phyloP scores from a whole-genome alignment of 495 filamentous ascomycete genomes.

The Filosporella fistucella region DNA sequence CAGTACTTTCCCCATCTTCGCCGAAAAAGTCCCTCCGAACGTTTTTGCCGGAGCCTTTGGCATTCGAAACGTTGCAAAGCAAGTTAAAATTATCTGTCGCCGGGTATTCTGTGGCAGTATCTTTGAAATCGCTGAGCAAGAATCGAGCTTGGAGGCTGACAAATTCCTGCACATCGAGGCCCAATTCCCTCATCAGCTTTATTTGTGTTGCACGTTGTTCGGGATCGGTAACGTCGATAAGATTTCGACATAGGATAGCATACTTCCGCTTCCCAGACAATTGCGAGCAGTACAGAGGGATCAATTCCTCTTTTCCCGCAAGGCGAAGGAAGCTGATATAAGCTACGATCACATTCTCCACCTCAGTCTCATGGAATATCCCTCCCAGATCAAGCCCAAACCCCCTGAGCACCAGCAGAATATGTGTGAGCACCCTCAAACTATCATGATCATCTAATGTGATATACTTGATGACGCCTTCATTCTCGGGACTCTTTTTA shows the following conservation, averaged over 20 bases:
- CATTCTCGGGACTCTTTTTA: slow-evolving; percentile 15
- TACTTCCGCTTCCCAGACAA: slow-evolving; percentile 48
- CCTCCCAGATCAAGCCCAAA: slow-evolving; percentile 32
- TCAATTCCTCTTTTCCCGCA: slow-evolving; percentile 62
- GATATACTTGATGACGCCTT: slow-evolving; percentile 35
- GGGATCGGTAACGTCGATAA: slow-evolving; percentile 45
- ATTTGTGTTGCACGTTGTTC: slow-evolving; percentile 51
- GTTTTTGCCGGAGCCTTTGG: slow-evolving; percentile 27
- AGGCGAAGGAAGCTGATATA: slow-evolving; percentile 77
- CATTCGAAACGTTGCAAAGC: slow-evolving; percentile 28
- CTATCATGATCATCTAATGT: slow-evolving; percentile 48
- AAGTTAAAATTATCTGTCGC: slow-evolving; percentile 41
- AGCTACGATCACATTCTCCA: slow-evolving; percentile 66
- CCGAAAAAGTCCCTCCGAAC: slow-evolving; percentile 64
- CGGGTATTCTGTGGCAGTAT: slow-evolving; percentile 24
- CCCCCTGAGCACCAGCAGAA: slow-evolving; percentile 43
- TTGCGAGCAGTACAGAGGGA: slow-evolving; percentile 83
- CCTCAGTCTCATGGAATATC: slow-evolving; percentile 20
- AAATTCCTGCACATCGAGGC: slow-evolving; percentile 43
- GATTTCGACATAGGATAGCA: slow-evolving; percentile 48
- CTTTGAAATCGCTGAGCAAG: slow-evolving; percentile 41
- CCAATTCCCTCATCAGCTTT: slow-evolving; percentile 54
- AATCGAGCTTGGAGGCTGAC: slow-evolving; percentile 48
- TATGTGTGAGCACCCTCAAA: slow-evolving; percentile 58
- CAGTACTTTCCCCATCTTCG: slow-evolving; percentile 50